Base-by-base conservation (phyloP, 2,329 filamentous ascomycete species). In the Penicillium hesseltinei region DNA sequence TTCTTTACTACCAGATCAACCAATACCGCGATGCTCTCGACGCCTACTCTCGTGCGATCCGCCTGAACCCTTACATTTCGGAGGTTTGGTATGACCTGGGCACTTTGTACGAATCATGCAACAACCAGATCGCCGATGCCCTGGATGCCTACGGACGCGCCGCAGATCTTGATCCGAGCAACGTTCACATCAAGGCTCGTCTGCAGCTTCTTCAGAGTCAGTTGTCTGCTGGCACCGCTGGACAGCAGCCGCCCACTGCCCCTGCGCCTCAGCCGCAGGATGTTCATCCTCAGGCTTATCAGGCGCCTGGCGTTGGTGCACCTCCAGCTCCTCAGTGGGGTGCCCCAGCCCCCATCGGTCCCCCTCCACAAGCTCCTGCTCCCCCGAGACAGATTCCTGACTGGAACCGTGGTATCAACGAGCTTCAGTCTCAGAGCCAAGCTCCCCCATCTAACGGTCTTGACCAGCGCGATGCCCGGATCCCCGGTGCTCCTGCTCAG, bases 81-180 rank as follows among this genome's bases (percentile, higher is more conserved):
- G 94, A 99, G 75, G 94, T 99, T 51, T 99, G 94, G 94, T 99
- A 97, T 75, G 94, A 99, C 75, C 81, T 99, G 39, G 94, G 94
- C 61, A 99, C 94, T 67, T 72, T 99, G 89, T 99, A 99, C 71
- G 94, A 99, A 75, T 96, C 92, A 27, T 99, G 94, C 77, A 97
- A 99, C 82, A 97, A 97, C 78, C 94, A 99, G 77, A 96, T 96
- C 57, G 91, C 88, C 51, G 94, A 99, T 80, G 94, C 94, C 1
- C 82, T 97, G 44, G 94, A 99, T 75, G 94, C 94, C 6, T 99
- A 97, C 73, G 90, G 93, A 70, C 86, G 94, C 65, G 94, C 94
- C 40, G 92, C 92, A 36, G 94, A 99, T 73, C 85, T 99, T 63
- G 94, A 99, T 71, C 93, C 94, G 0, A 82, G 81, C 60, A 97